Evolutionary conservation across 225 moss, liverwort and hornwort species (phyloP).

Genomic region (Asterella californica): DNA sequence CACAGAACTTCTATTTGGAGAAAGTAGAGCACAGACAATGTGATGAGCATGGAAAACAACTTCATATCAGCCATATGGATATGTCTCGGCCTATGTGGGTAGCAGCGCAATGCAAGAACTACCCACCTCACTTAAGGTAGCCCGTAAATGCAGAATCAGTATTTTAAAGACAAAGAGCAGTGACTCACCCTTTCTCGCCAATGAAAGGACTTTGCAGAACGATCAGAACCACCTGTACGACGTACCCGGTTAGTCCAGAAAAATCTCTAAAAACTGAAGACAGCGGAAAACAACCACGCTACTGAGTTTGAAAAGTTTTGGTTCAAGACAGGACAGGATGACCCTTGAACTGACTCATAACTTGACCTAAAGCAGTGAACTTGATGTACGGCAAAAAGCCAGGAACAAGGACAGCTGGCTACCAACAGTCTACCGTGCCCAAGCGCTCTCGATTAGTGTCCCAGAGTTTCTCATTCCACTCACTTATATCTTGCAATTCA

Average conservation of each 20-base stretch:
- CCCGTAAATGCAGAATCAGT: neutral
- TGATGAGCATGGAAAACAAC: neutral
- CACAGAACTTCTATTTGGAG: neutral
- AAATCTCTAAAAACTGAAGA: neutral
- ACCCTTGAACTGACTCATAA: neutral
- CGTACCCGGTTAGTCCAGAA: neutral
- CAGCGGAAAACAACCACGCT: neutral
- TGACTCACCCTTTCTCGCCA: conserved; percentile 60
- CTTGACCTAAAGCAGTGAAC: neutral
- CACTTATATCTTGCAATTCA: neutral
- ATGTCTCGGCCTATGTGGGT: no score
- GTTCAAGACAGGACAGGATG: neutral
- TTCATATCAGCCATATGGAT: neutral
- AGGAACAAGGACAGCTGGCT: neutral
- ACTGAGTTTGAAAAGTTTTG: neutral
- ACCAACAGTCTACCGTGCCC: no score
- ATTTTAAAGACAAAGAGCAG: neutral
- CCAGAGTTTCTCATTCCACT: neutral
- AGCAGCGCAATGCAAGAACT: neutral
- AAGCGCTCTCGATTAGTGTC: no score
- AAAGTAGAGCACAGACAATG: neutral
- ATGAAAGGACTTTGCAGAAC: conserved; percentile 69
- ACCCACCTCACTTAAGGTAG: neutral
- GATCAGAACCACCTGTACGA: conserved; percentile 59
- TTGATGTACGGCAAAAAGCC: neutral